Percentiles rank a stretch among this genome's conserved stretches.
These are phyloP conservation scores for Centrapalus pauciflorus DNA, from an alignment of 129 eudicot genomes.

Conservation along the genomic window DNA sequence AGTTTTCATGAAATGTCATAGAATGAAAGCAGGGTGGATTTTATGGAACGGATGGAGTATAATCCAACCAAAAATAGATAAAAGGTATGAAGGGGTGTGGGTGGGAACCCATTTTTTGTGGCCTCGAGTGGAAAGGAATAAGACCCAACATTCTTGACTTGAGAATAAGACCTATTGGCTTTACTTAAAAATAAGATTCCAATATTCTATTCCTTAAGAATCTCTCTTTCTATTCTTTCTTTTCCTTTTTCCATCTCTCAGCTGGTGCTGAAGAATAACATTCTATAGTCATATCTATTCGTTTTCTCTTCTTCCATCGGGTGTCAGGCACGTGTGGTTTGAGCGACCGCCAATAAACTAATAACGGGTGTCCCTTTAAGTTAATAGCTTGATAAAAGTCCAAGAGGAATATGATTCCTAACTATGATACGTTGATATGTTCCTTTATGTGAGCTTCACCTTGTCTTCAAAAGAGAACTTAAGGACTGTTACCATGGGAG, in stretches of 20 bases:
- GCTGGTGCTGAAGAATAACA: conserved; percentile 33
- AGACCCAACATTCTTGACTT: conserved; percentile 58
- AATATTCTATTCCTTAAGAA: conserved; percentile 56
- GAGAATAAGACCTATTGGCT: conserved; percentile 47
- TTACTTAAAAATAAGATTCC: conserved; percentile 65
- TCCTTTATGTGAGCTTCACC: conserved; percentile 39
- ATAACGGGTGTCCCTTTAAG: conserved; percentile 15
- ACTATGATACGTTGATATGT: conserved; percentile 29
- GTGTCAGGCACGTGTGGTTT: conserved; percentile 30
- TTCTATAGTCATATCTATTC: conserved; percentile 74
- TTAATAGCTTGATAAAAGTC: conserved; percentile 27
- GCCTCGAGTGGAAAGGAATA: conserved; percentile 57
- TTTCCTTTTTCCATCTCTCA: conserved; percentile 25
- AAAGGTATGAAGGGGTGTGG: conserved; percentile 34
- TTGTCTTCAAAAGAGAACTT: conserved; percentile 29
- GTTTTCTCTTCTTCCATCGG: conserved; percentile 30
- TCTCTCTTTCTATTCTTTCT: conserved; percentile 23
- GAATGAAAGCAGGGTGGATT: too few species aligned
- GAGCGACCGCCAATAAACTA: conserved; percentile 16
- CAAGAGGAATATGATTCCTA: conserved; percentile 34
- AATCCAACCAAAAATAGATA: conserved; percentile 36
- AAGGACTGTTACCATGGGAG: conserved; percentile 21
- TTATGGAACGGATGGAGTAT: conserved; percentile 24
- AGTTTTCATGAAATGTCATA: conserved; percentile 10
- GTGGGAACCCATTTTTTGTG: conserved; percentile 81